phyloP scores from a whole-genome alignment of 2,329 filamentous ascomycete genomes.

The Botrytis fabae region DNA sequence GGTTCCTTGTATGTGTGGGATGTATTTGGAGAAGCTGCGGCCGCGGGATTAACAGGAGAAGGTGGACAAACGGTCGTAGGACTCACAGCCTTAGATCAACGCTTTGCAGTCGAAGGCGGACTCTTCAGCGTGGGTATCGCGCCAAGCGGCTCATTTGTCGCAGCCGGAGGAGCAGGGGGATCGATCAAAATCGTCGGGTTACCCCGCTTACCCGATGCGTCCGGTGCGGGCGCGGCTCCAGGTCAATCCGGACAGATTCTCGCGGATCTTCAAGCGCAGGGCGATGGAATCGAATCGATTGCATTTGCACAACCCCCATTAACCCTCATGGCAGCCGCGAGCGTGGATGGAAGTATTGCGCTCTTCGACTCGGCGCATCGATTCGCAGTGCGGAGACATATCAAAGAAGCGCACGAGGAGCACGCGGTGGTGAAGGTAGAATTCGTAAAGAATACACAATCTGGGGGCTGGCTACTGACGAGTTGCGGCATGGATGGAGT shows the following conservation, averaged over 20 bases:
- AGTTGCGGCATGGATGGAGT: constrained; percentile 91
- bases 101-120: constrained; percentile 89
- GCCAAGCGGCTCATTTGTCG: constrained; percentile 75
- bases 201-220: constrained; percentile 54
- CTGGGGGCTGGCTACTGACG: constrained; percentile 70
- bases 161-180: constrained; percentile 84
- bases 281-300: constrained; percentile 76
- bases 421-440: constrained; percentile 90
- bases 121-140: constrained; percentile 85
- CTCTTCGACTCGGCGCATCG: constrained; percentile 84
- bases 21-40: constrained; percentile 40
- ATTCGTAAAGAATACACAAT: constrained; percentile 62
- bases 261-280: constrained; percentile 77
- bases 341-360: constrained; percentile 75
- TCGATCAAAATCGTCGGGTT: constrained; percentile 83
- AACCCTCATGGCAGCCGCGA: constrained; percentile 62
- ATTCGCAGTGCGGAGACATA: constrained; percentile 82
- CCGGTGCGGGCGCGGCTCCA: constrained; percentile 35
- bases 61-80: constrained; percentile 68
- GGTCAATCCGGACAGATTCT: constrained; percentile 72
- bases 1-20: constrained; percentile 90
- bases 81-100: constrained; percentile 78
- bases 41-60: constrained; percentile 56
- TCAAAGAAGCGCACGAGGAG: constrained; percentile 82
- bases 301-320: constrained; percentile 58